A percentile compares a stretch with the other conserved stretches of the same genome.
These are phyloP conservation scores for Hyphopichia fennica DNA, from an alignment of 1,139 yeast species.

Conservation along the genomic window DNA sequence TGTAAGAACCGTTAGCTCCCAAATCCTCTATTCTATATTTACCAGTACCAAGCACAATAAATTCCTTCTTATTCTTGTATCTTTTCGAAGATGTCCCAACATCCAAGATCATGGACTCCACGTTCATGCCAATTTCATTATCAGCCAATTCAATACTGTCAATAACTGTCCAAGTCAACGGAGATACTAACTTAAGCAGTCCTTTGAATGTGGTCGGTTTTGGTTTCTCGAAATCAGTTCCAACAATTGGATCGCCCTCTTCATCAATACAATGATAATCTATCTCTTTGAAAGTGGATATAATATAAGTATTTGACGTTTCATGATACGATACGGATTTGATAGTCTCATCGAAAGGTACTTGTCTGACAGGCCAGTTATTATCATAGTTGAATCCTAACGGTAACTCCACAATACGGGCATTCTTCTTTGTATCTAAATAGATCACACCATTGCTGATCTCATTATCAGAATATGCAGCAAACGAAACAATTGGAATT, in stretches of 20 bases:
- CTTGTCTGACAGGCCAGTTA: slow-evolving; percentile 58
- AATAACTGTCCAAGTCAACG: slow-evolving; percentile 73
- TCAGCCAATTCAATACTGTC: slow-evolving; percentile 67
- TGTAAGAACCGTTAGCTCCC: slow-evolving; percentile 77
- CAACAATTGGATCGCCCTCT: slow-evolving; percentile 66
- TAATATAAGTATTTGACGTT: slow-evolving; percentile 59
- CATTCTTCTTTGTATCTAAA: slow-evolving; percentile 69
- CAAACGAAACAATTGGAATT: slow-evolving; percentile 63
- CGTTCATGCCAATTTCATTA: slow-evolving; percentile 63
- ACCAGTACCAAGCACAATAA: slow-evolving; percentile 78
- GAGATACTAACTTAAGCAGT: slow-evolving; percentile 64
- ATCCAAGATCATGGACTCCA: slow-evolving; percentile 61
- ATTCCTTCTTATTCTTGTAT: slow-evolving; percentile 62
- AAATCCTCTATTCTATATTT: slow-evolving; percentile 79
- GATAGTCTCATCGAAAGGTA: slow-evolving; percentile 62
- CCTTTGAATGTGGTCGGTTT: slow-evolving; percentile 63
- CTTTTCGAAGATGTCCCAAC: slow-evolving; percentile 47
- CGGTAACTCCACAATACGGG: slow-evolving; percentile 67
- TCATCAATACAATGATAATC: slow-evolving; percentile 74
- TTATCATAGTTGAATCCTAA: slow-evolving; percentile 57
- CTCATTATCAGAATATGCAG: slow-evolving; percentile 43
- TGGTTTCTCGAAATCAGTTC: slow-evolving; percentile 49
- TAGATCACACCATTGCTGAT: slow-evolving; percentile 61
- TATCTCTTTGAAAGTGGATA: slow-evolving; percentile 61
- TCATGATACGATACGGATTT: slow-evolving; percentile 75